Evolutionary conservation across 1,284 basidiomycete genomes (phyloP), one percentile per base, ranked within the genome.

Genomic region (Somion occarium): DNA sequence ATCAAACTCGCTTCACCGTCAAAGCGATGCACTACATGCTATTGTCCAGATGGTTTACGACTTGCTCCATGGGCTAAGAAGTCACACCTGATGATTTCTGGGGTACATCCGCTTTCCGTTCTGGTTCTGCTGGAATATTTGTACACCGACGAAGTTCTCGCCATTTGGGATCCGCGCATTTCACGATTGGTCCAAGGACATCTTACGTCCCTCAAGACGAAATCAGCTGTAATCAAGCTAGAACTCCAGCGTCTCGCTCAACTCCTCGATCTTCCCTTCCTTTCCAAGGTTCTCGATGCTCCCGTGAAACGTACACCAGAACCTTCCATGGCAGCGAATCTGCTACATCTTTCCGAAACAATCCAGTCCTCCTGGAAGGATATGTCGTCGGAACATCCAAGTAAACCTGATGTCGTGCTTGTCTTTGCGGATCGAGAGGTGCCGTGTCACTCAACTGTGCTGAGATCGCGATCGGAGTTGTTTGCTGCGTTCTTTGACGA

Each of bases 401-500:
- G 77, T 3, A 58, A 69, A 4, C 78, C 83, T 0, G 93, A 98
- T 60, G 82, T 93, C 2, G 69, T 89, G n/a, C 68, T 99, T 9
- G 71, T 80, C 23, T 72, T 98, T 2, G 75, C 76, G 0, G 93
- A 98, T 60, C 72, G 75, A 45, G 73, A 80, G 3, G 78, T 98
- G 0, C 70, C 68, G 23, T 82, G 80, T 5, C 88, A 97, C 64
- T 93, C 93, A 0, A 66, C 76, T 9, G 67, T 98, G 15, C 74
- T 99, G 18, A 79, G 92, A 1, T 82, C 91, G 0, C 80, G 96
- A 2, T 95, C 89, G 41, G 79, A 83, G 1, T 91, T 98, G 64
- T 98, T 98, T 63, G 73, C 83, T 4, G 80, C 82, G n/a, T 87
- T 99, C 66, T 93, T 96, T 64, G 83, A 84, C 46, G 85, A 93